Percentiles rank a stretch among this genome's conserved stretches.
These are phyloP conservation scores for Wickerhamiella occidentalis DNA, from an alignment of 805 yeast species.

Conservation along the genomic window DNA sequence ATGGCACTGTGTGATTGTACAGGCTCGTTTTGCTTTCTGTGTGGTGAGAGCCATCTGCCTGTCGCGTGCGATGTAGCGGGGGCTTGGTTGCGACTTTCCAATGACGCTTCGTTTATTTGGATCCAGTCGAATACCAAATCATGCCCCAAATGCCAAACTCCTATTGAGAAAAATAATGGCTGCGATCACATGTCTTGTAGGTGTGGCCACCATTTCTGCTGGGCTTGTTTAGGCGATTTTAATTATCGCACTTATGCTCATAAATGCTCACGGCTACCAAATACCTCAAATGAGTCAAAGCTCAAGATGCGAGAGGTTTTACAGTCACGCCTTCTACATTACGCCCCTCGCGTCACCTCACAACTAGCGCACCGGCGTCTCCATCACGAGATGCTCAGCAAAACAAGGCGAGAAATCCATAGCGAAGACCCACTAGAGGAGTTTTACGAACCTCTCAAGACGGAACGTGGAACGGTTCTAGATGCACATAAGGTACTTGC, in stretches of 20 bases:
- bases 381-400: not conserved
- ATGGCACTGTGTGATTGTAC: conserved; percentile 43
- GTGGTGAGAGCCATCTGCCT: conserved; percentile 71
- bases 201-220: conserved; percentile 74
- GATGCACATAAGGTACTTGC: conserved; percentile 41
- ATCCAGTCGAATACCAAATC: conserved; percentile 69
- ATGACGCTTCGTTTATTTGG: conserved; percentile 87
- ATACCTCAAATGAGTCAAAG: not conserved
- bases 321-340: conserved; percentile 8
- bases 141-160: conserved; percentile 70
- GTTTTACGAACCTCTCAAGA: not conserved
- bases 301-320: not conserved
- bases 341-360: conserved; percentile 11
- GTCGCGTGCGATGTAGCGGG: conserved; percentile 59
- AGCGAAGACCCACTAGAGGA: conserved; percentile 8
- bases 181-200: conserved; percentile 93
- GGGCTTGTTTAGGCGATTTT: conserved; percentile 84
- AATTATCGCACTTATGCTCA: conserved; percentile 20
- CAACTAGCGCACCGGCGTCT: not conserved
- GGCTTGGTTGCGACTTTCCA: conserved; percentile 65
- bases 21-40: conserved; percentile 60
- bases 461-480: not conserved
- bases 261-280: not conserved
- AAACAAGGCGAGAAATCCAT: not conserved
- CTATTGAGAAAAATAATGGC: conserved; percentile 89